Percentiles rank a stretch among this genome's conserved stretches.
Conservation (phyloP, 768 basidiomycete species). For the Pisolithus tinctorius region DNA sequence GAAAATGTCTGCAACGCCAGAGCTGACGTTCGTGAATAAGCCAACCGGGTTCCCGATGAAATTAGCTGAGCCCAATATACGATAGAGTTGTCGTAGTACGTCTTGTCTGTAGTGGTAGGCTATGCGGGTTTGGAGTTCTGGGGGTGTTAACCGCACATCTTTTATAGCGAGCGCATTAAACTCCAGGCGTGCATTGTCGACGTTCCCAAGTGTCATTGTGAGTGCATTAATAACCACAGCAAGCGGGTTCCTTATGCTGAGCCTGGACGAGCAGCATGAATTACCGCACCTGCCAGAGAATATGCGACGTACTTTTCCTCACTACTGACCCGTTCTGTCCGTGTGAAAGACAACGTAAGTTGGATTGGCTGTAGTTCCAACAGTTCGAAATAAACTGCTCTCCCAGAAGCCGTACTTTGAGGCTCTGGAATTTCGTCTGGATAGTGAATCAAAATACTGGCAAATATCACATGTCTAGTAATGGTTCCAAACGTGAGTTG, state of each 20-base stretch:
- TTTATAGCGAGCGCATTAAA: slow-evolving; percentile 92
- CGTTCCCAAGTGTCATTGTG: slow-evolving; percentile 94
- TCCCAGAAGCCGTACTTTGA: slow-evolving; percentile 53
- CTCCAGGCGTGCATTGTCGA: slow-evolving; percentile 92
- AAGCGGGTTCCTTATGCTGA: slow-evolving; percentile 81
- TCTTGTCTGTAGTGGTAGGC: slow-evolving; percentile 92
- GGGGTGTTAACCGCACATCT: slow-evolving; percentile 83
- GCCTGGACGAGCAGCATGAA: slow-evolving; percentile 30
- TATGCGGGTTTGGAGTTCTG: slow-evolving; percentile 80
- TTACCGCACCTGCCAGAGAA: neutral
- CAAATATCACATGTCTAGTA: slow-evolving; percentile 5
- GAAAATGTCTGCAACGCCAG: slow-evolving; percentile 96
- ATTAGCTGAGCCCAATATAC: slow-evolving; percentile 96
- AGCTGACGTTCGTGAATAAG: slow-evolving; percentile 96
- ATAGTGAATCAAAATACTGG: slow-evolving; percentile 67
- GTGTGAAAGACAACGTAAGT: slow-evolving; percentile 92
- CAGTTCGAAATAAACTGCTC: slow-evolving; percentile 91
- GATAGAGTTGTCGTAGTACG: slow-evolving; percentile 87
- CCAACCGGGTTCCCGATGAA: slow-evolving; percentile 96
- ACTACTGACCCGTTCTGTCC: slow-evolving; percentile 87
- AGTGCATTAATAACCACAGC: slow-evolving; percentile 91
- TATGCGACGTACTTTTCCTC: slow-evolving; percentile 75
- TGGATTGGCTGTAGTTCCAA: slow-evolving; percentile 92
- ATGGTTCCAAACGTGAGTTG: neutral
- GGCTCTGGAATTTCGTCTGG: slow-evolving; percentile 68